These are phyloP conservation scores for Psophocarpus tetragonolobus DNA, from an alignment of 306 rosid genomes.

Conservation along the genomic window DNA sequence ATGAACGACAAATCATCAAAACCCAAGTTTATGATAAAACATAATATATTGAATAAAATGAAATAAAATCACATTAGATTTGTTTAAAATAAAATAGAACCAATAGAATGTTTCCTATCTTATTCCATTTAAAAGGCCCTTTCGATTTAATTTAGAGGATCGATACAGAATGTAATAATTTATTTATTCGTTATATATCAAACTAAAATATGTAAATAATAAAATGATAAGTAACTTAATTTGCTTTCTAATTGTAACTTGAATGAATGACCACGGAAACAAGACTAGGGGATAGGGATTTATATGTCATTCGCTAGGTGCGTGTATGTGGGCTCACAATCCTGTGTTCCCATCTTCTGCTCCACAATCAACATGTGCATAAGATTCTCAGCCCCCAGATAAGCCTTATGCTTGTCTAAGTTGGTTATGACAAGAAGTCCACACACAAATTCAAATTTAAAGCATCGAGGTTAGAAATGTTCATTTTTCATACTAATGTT, in stretches of 20 bases:
- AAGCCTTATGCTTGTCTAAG: conserved; percentile 11
- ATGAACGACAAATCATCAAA: too few species aligned
- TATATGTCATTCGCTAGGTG: background rate
- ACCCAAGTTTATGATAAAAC: too few species aligned
- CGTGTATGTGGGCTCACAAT: conserved; percentile 33
- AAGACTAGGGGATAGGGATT: background rate
- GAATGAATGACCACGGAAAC: background rate
- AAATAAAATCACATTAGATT: background rate
- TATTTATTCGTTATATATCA: background rate
- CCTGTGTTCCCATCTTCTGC: conserved; percentile 3
- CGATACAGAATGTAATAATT: background rate
- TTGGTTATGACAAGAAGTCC: conserved; percentile 9
- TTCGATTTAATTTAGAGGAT: too few species aligned
- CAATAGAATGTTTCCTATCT: background rate
- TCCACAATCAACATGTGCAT: conserved; percentile 33
- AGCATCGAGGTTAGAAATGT: background rate
- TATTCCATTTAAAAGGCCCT: background rate
- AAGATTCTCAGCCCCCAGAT: conserved; percentile 31
- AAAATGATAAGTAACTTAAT: background rate
- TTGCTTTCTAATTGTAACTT: background rate
- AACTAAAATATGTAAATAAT: background rate
- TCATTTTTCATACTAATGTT: background rate
- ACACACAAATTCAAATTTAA: background rate
- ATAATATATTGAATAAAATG: background rate
- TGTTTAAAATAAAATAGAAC: background rate